phyloP scores from a whole-genome alignment of 164 flowering plant species.

The Kingdonia uniflora region DNA sequence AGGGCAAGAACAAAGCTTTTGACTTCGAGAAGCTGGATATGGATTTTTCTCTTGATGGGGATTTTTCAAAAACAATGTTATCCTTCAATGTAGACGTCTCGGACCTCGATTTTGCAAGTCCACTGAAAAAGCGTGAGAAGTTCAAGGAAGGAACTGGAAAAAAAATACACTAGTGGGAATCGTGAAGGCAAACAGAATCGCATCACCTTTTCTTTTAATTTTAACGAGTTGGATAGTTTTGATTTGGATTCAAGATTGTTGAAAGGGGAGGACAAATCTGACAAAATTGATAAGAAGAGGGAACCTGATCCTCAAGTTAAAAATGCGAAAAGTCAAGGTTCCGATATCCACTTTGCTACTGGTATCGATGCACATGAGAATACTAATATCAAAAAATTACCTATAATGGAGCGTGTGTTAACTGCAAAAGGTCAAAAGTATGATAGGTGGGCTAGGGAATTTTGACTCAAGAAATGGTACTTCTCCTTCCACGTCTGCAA shows the following conservation, averaged over 20 bases:
- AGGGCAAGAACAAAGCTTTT: constrained; percentile 45
- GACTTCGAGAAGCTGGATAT: constrained; percentile 66
- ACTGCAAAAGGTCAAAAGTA: constrained; percentile 18
- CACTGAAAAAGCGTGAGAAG: constrained; percentile 38
- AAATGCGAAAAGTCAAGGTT: constrained; percentile 14
- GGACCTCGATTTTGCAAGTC: constrained; percentile 71
- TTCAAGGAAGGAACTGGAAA: constrained; percentile 34
- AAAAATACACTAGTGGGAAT: constrained; percentile 29
- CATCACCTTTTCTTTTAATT: constrained; percentile 64
- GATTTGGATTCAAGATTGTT: constrained; percentile 33
- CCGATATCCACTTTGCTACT: constrained; percentile 10
- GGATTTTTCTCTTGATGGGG: constrained; percentile 76
- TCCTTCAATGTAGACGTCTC: constrained; percentile 81
- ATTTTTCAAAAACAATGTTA: constrained; percentile 63
- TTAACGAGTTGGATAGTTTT: constrained; percentile 66
- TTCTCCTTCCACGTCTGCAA: constrained; percentile 16
- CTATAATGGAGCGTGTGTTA: constrained; percentile 11
- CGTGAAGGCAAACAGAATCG: constrained; percentile 28
- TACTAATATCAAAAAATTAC: constrained; percentile 11
- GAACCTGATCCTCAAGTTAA: constrained; percentile 6
- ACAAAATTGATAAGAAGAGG: constrained; percentile 14
- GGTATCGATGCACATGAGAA: constrained; percentile 15
- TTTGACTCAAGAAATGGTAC: constrained; percentile 8
- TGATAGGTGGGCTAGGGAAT: constrained; percentile 9
- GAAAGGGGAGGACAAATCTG: constrained; percentile 27